phyloP scores from a whole-genome alignment of 2,329 filamentous ascomycete species.

The Penicillium aurantiogriseum region DNA sequence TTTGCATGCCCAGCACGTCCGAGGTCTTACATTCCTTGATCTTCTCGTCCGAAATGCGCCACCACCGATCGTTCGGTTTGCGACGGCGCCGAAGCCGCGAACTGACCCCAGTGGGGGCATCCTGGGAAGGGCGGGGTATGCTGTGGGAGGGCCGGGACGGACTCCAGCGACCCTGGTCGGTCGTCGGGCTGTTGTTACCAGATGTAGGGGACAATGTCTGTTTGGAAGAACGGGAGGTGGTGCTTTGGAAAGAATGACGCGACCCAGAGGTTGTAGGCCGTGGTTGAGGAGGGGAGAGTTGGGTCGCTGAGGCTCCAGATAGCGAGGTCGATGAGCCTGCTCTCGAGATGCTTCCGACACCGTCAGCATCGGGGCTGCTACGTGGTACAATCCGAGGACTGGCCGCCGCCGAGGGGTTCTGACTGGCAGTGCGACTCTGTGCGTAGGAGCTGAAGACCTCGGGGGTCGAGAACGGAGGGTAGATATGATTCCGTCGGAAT shows the following conservation, averaged over 20 bases:
- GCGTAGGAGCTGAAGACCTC: constrained; percentile 74
- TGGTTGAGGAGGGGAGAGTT: constrained; percentile 20
- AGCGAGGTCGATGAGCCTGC: constrained; percentile 37
- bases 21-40: constrained; percentile 90
- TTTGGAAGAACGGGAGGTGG: constrained; percentile 29
- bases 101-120: constrained; percentile 22
- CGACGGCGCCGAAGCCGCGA: constrained; percentile 57
- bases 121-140: constrained; percentile 26
- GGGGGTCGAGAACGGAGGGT: constrained; percentile 77
- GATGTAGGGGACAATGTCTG: constrained; percentile 20
- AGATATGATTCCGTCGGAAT: constrained; percentile 80
- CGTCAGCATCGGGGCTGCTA: constrained; percentile 31
- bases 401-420: constrained; percentile 49
- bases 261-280: constrained; percentile 34
- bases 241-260: constrained; percentile 36
- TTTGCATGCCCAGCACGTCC: constrained; percentile 90
- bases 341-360: constrained; percentile 31
- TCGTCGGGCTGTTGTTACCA: constrained; percentile 26
- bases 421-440: constrained; percentile 59
- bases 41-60: constrained; percentile 97
- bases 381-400: constrained; percentile 49
- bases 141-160: constrained; percentile 26
- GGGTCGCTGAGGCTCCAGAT: constrained; percentile 26
- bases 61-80: constrained; percentile 76
- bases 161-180: constrained; percentile 28